These are phyloP conservation scores for Clavispora santaluciae DNA, from an alignment of 805 yeast species.

Conservation along the genomic window DNA sequence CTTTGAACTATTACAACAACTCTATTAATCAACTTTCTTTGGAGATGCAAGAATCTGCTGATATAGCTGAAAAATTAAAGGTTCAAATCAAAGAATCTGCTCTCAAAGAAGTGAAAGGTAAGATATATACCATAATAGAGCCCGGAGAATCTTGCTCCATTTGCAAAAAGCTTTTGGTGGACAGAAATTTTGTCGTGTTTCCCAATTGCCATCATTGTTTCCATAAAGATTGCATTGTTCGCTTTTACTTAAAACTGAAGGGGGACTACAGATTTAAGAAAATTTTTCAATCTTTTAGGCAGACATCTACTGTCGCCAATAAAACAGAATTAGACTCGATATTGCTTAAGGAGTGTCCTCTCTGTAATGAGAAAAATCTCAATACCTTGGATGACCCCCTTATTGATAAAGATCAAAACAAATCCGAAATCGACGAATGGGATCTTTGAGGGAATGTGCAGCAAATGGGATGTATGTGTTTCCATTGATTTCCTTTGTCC, in stretches of 20 bases:
- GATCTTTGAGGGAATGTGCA: no score
- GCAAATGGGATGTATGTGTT: no score
- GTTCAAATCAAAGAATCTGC: conserved; percentile 49
- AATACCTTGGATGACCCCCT: conserved; percentile 64
- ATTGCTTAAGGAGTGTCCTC: conserved; percentile 59
- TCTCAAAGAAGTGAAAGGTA: conserved; percentile 22
- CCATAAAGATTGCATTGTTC: conserved; percentile 83
- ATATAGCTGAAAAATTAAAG: conserved; percentile 54
- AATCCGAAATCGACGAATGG: conserved; percentile 14
- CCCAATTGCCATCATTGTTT: conserved; percentile 84
- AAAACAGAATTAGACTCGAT: conserved; percentile 53
- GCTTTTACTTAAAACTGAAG: conserved; percentile 52
- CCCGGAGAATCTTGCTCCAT: conserved; percentile 80
- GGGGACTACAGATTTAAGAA: conserved; percentile 62
- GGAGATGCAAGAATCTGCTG: conserved; percentile 73
- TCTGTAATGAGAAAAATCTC: conserved; percentile 73
- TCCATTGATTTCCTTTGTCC: no score
- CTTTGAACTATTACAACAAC: conserved; percentile 69
- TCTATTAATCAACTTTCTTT: conserved; percentile 59
- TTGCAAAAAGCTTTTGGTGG: conserved; percentile 66
- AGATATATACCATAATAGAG: conserved; percentile 61
- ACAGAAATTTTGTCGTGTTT: conserved; percentile 70
- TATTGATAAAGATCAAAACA: conserved; percentile 29
- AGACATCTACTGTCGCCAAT: conserved; percentile 34
- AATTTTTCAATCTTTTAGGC: conserved; percentile 52